These are phyloP conservation scores for Myriosclerotinia duriaeana DNA, from an alignment of 2,329 filamentous ascomycete species.

Conservation along the genomic window DNA sequence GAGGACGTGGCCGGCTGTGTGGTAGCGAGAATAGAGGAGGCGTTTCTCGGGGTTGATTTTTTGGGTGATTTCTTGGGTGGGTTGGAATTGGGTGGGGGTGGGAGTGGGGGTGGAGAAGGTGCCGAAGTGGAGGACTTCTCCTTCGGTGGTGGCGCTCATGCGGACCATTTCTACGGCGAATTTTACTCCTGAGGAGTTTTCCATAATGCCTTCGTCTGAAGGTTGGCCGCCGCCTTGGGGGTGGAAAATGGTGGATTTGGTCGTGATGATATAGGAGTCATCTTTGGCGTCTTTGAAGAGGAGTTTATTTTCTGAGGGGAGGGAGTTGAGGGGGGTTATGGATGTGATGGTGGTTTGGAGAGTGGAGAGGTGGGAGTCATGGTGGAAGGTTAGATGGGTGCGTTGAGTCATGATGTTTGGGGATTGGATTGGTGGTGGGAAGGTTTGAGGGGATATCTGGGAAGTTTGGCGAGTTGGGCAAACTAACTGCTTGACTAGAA, in stretches of 20 bases:
- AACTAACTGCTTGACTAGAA: background rate
- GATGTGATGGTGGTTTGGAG: conserved; percentile 27
- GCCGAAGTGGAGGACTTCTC: conserved; percentile 66
- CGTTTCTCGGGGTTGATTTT: conserved; percentile 60
- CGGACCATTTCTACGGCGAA: conserved; percentile 60
- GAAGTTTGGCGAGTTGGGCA: background rate
- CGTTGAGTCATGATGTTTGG: conserved; percentile 1
- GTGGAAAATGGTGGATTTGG: conserved; percentile 69
- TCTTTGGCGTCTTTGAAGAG: conserved; percentile 59
- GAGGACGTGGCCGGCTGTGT: conserved; percentile 73
- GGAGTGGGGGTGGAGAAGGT: conserved; percentile 46
- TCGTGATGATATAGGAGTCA: conserved; percentile 57
- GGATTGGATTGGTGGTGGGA: background rate
- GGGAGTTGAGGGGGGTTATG: conserved; percentile 28
- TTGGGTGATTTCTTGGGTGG: conserved; percentile 53
- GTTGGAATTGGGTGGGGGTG: conserved; percentile 41
- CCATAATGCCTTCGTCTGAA: conserved; percentile 62
- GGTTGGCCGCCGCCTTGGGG: conserved; percentile 75
- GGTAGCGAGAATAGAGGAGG: conserved; percentile 63
- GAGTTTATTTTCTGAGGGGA: conserved; percentile 32
- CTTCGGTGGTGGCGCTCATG: conserved; percentile 49
- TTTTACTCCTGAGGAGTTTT: conserved; percentile 19
- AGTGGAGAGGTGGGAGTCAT: conserved; percentile 26
- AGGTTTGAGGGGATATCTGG: background rate
- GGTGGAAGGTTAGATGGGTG: conserved; percentile 28